These are phyloP conservation scores for Choiromyces venosus DNA, from an alignment of 495 filamentous ascomycete genomes.

Conservation along the genomic window DNA sequence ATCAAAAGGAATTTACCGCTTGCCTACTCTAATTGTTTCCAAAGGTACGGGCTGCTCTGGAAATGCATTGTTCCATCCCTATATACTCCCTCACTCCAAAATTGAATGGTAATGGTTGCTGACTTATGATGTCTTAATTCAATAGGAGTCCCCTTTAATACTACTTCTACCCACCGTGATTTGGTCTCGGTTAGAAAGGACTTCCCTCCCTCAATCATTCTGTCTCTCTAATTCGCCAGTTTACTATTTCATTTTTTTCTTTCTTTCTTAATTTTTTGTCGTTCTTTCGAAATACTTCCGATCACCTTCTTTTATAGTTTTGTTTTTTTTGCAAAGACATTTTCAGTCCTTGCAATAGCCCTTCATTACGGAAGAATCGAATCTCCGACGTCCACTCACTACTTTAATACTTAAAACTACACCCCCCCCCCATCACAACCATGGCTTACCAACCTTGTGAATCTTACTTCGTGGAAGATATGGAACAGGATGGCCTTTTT, in stretches of 20 bases:
- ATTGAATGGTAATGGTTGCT: slow-evolving; percentile 33
- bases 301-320: slow-evolving; percentile 37
- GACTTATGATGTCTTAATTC: slow-evolving; percentile 23
- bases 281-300: slow-evolving; percentile 39
- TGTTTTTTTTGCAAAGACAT: slow-evolving; percentile 33
- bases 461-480: slow-evolving; percentile 76
- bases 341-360: slow-evolving; percentile 36
- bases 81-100: slow-evolving; percentile 30
- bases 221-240: slow-evolving; percentile 36
- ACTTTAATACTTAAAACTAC: slow-evolving; percentile 27
- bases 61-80: slow-evolving; percentile 33
- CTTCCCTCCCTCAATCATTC: slow-evolving; percentile 32
- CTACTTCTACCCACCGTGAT: slow-evolving; percentile 34
- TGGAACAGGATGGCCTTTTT: slow-evolving; percentile 41
- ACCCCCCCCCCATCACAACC: slow-evolving; percentile 45
- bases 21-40: slow-evolving; percentile 34
- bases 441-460: slow-evolving; percentile 77
- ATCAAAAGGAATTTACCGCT: slow-evolving; percentile 39
- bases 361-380: slow-evolving; percentile 41
- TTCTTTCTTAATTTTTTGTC: slow-evolving; percentile 35
- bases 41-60: slow-evolving; percentile 31
- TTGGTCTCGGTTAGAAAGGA: slow-evolving; percentile 33
- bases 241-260: slow-evolving; percentile 28
- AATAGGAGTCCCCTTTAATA: slow-evolving; percentile 34
- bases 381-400: slow-evolving; percentile 41